These are phyloP conservation scores for Sporothrix protearum DNA, from an alignment of 2,329 filamentous ascomycete species.

Conservation along the genomic window DNA sequence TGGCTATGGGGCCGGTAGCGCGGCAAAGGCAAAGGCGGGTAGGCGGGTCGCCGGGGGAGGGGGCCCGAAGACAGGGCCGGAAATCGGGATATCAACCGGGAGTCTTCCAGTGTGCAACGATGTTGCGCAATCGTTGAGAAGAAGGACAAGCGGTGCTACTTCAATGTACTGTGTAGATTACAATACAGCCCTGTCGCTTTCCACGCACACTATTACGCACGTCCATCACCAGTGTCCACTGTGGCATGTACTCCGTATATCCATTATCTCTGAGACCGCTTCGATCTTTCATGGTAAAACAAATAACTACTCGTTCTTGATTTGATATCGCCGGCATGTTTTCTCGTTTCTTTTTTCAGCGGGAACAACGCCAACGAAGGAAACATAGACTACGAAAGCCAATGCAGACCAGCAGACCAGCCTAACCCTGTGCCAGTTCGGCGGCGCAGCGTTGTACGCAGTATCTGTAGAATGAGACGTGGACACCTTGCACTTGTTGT, in stretches of 20 bases:
- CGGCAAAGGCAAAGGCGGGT: not conserved
- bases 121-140: not conserved
- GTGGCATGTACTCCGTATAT: not conserved
- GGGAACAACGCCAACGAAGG: not conserved
- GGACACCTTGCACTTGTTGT: not conserved
- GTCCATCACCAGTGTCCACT: not conserved
- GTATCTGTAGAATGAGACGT: not conserved
- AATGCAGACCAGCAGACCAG: not conserved
- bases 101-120: not conserved
- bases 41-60: not conserved
- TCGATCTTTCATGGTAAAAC: not conserved
- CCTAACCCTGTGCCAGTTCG: not conserved
- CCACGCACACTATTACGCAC: not conserved
- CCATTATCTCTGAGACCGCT: not conserved
- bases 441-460: not conserved
- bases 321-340: not conserved
- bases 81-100: not conserved
- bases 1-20: not conserved
- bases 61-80: not conserved
- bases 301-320: not conserved
- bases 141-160: not conserved
- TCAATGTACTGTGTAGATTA: not conserved
- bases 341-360: not conserved
- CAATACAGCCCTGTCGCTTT: not conserved
- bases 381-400: not conserved